A percentile compares a stretch with the other conserved stretches of the same genome.
Evolutionary conservation across 345 rosid species (phyloP).

Genomic region (Eucalyptus caleyi): DNA sequence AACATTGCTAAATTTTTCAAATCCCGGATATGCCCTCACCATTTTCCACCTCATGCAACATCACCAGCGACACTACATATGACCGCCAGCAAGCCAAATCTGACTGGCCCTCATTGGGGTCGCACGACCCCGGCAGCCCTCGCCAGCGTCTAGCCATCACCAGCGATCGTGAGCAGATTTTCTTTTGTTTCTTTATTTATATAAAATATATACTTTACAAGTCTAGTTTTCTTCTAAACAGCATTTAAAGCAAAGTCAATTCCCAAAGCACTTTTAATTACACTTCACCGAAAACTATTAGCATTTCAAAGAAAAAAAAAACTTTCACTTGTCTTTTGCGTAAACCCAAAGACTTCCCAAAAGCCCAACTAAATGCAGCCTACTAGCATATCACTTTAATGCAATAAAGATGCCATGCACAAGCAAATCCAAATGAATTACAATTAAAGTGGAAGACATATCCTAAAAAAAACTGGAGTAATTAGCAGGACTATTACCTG

Average conservation of each 20-base stretch:
- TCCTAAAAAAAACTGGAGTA: neutral
- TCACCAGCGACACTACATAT: neutral
- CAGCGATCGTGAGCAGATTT: neutral
- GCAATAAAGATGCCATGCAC: neutral
- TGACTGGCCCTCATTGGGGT: neutral
- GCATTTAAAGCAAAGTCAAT: neutral
- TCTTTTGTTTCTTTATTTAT: neutral
- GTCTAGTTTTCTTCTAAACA: neutral
- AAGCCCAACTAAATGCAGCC: neutral
- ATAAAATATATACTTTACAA: neutral
- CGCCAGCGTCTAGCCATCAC: neutral
- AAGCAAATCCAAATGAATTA: neutral
- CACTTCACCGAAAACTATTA: neutral
- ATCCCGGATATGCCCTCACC: neutral
- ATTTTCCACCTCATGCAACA: neutral
- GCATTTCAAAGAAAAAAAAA: neutral
- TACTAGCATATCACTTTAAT: neutral
- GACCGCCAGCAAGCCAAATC: neutral
- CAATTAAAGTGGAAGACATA: neutral
- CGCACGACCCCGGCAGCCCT: neutral
- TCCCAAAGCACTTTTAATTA: neutral
- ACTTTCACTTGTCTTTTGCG: neutral
- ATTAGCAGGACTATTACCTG: neutral
- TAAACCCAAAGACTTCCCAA: neutral
- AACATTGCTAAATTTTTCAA: neutral